Percentiles rank a stretch among this genome's conserved stretches.
Evolutionary conservation across 805 yeast species (phyloP).

Genomic region (Babjeviella inositovora): DNA sequence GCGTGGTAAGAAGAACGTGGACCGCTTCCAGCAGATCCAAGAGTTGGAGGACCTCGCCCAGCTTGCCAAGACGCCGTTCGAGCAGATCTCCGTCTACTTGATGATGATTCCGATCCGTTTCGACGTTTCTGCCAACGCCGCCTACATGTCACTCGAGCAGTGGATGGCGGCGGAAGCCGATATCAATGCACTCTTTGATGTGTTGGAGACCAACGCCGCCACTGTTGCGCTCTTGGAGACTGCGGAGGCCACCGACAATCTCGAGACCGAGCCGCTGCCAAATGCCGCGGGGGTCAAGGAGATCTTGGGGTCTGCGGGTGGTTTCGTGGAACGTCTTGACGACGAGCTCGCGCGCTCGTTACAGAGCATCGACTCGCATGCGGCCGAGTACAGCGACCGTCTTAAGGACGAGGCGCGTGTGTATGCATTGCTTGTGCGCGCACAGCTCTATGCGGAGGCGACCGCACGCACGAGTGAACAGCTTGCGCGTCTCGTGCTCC

Average conservation of each 20-base stretch:
- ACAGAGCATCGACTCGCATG: slow-evolving; percentile 85
- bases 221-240: slow-evolving; percentile 61
- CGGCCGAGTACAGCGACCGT: slow-evolving; percentile 83
- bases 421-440: slow-evolving; percentile 64
- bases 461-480: slow-evolving; percentile 42
- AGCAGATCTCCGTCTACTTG: slow-evolving; percentile 61
- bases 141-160: slow-evolving; percentile 62
- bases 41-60: slow-evolving; percentile 45
- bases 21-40: slow-evolving; percentile 61
- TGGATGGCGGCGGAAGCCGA: slow-evolving; percentile 66
- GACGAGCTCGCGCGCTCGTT: slow-evolving; percentile 86
- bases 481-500: slow-evolving; percentile 57
- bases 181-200: slow-evolving; percentile 40
- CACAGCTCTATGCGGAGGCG: slow-evolving; percentile 56
- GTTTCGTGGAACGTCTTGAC: slow-evolving; percentile 84
- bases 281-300: slow-evolving; percentile 48
- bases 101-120: slow-evolving; percentile 79
- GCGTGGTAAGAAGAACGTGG: slow-evolving; percentile 92
- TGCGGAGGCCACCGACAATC: slow-evolving; percentile 52
- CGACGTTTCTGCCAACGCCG: slow-evolving; percentile 53
- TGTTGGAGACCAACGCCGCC: slow-evolving; percentile 45
- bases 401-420: slow-evolving; percentile 73
- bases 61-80: slow-evolving; percentile 46
- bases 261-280: slow-evolving; percentile 44
- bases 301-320: slow-evolving; percentile 71